Conservation (phyloP, 805 yeast genomes). For the Jamesozyma rosinii region DNA sequence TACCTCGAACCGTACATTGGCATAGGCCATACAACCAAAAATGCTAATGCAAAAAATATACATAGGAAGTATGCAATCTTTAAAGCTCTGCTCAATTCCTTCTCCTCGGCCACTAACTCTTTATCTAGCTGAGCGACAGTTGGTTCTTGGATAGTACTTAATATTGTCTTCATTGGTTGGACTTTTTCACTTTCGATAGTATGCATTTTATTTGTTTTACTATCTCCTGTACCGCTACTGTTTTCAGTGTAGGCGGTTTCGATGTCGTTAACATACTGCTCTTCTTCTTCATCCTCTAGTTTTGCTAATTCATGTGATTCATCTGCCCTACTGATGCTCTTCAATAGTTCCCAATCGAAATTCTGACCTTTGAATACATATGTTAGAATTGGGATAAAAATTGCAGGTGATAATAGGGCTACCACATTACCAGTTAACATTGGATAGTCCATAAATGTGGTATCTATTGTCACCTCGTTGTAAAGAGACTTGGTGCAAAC, state of each 20-base stretch:
- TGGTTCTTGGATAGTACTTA: constrained; percentile 25
- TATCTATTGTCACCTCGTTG: constrained; percentile 38
- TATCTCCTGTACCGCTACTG: constrained; percentile 8
- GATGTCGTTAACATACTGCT: neutral
- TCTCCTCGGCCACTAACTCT: constrained; percentile 42
- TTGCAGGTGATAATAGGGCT: constrained; percentile 62
- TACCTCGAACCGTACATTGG: constrained; percentile 83
- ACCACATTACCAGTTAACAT: constrained; percentile 87
- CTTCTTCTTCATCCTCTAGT: constrained; percentile 14
- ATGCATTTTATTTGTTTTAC: neutral
- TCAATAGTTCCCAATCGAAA: constrained; percentile 62
- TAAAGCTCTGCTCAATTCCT: constrained; percentile 45
- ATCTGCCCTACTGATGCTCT: constrained; percentile 54
- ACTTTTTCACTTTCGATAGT: constrained; percentile 15
- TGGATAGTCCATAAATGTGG: constrained; percentile 74
- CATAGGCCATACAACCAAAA: constrained; percentile 82
- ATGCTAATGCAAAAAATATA: constrained; percentile 48
- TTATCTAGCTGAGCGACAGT: constrained; percentile 13
- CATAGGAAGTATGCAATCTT: constrained; percentile 55
- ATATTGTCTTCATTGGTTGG: constrained; percentile 26
- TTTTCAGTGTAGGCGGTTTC: constrained; percentile 9
- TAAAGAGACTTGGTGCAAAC: constrained; percentile 39
- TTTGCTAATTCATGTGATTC: constrained; percentile 53
- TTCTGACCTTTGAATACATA: constrained; percentile 56
- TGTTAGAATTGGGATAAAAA: constrained; percentile 60